phyloP scores from a whole-genome alignment of 441 rosid genomes.

The Populus hybrid region DNA sequence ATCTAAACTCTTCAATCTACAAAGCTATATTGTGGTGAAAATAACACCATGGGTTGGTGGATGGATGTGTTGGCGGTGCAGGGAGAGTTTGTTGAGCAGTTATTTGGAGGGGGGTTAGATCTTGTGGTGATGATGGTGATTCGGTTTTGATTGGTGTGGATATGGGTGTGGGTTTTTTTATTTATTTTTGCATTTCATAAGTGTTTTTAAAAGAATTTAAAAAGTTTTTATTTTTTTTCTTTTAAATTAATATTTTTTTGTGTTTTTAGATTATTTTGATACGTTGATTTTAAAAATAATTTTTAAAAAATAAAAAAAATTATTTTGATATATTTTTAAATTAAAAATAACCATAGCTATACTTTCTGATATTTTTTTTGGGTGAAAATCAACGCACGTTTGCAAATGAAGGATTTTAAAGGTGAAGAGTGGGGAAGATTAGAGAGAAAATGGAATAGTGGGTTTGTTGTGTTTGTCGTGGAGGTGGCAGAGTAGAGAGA shows the following conservation, averaged over 20 bases:
- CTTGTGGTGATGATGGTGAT: conserved; percentile 32
- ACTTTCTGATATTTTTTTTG: no score
- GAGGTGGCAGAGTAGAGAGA: not conserved
- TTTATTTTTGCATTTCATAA: rapidly evolving
- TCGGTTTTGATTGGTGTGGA: conserved; percentile 1
- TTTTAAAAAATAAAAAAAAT: no score
- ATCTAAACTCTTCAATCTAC: no score
- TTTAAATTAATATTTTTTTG: no score
- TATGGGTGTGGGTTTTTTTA: not conserved
- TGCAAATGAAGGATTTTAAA: not conserved
- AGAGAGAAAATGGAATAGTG: not conserved
- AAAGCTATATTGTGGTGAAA: no score
- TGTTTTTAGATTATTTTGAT: no score
- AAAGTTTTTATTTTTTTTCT: no score
- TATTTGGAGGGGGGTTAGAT: conserved; percentile 19
- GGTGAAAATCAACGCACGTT: no score
- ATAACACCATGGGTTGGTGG: conserved; percentile 48
- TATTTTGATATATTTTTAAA: no score
- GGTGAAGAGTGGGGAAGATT: not conserved
- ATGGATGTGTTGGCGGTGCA: conserved; percentile 21
- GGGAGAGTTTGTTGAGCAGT: conserved; percentile 24
- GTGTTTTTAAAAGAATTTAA: no score
- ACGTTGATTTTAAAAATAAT: no score
- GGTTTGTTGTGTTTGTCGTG: not conserved
- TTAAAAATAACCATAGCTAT: rapidly evolving